These are phyloP conservation scores for Penicillium sp. DNA, from an alignment of 2,329 filamentous ascomycete genomes.

Conservation along the genomic window DNA sequence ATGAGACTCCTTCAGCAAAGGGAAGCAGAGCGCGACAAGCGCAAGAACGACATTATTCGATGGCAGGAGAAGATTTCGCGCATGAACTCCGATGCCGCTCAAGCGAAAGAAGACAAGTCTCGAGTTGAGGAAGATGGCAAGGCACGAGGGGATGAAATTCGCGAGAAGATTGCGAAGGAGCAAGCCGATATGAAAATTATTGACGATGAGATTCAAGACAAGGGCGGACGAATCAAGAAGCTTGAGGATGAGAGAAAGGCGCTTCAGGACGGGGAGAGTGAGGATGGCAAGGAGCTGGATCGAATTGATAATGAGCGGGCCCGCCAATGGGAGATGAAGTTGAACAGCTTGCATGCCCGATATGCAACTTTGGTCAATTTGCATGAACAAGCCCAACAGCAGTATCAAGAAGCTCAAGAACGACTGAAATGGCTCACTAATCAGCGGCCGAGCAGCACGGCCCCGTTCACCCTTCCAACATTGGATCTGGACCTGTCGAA, in stretches of 20 bases:
- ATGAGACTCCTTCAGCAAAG: slow-evolving; percentile 67
- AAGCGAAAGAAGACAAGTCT: slow-evolving; percentile 48
- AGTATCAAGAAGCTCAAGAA: slow-evolving; percentile 52
- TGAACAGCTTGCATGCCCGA: slow-evolving; percentile 47
- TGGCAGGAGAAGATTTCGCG: slow-evolving; percentile 61
- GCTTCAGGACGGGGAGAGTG: slow-evolving; percentile 51
- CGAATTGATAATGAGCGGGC: slow-evolving; percentile 55
- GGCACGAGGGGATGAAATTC: slow-evolving; percentile 46
- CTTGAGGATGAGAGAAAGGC: slow-evolving; percentile 62
- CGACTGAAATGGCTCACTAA: slow-evolving; percentile 49
- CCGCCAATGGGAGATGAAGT: slow-evolving; percentile 51
- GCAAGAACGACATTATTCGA: slow-evolving; percentile 61
- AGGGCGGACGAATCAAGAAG: slow-evolving; percentile 62
- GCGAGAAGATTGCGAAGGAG: slow-evolving; percentile 50
- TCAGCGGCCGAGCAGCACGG: slow-evolving; percentile 42
- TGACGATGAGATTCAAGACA: slow-evolving; percentile 65
- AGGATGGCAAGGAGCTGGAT: slow-evolving; percentile 56
- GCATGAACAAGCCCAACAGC: slow-evolving; percentile 48
- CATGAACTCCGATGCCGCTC: slow-evolving; percentile 55
- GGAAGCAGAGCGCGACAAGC: slow-evolving; percentile 62
- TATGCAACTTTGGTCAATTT: slow-evolving; percentile 49
- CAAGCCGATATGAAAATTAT: slow-evolving; percentile 57
- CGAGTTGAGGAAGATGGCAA: slow-evolving; percentile 47
- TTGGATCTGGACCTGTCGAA: slow-evolving; percentile 49
- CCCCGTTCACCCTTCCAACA: slow-evolving; percentile 47